Percentiles rank a stretch among this genome's conserved stretches.
Conservation (phyloP, 129 eudicot species). For the Chrysanthemum makinoi region DNA sequence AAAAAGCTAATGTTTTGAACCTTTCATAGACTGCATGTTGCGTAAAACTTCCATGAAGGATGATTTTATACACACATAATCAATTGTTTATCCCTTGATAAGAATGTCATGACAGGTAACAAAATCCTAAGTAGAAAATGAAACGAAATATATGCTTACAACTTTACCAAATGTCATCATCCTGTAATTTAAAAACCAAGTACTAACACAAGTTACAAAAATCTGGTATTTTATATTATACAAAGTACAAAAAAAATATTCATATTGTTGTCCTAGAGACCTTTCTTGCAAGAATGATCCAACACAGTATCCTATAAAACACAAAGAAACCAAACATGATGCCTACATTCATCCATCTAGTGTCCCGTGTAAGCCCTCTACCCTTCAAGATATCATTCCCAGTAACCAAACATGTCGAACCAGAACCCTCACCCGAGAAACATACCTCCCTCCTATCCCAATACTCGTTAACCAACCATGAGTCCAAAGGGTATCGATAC, state of each 20-base stretch:
- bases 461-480: conserved; percentile 80
- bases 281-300: conserved; percentile 80
- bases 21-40: too few relatives aligned
- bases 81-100: background rate
- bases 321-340: conserved; percentile 88
- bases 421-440: conserved; percentile 39
- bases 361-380: conserved; percentile 79
- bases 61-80: background rate
- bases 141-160: background rate
- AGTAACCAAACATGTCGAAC: conserved; percentile 52
- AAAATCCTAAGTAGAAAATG: background rate
- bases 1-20: too few relatives aligned
- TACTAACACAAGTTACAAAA: background rate
- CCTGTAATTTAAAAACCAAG: background rate
- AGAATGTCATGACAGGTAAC: background rate
- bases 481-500: conserved; percentile 88
- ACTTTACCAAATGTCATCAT: background rate
- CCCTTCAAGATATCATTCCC: conserved; percentile 71
- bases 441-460: conserved; percentile 71
- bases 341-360: conserved; percentile 87
- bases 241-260: conserved; percentile 12
- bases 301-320: conserved; percentile 80
- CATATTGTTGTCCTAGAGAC: conserved; percentile 75
- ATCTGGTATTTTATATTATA: background rate
- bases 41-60: too few relatives aligned